phyloP scores from a whole-genome alignment of 345 rosid species.

The Streptanthus diversifolius region DNA sequence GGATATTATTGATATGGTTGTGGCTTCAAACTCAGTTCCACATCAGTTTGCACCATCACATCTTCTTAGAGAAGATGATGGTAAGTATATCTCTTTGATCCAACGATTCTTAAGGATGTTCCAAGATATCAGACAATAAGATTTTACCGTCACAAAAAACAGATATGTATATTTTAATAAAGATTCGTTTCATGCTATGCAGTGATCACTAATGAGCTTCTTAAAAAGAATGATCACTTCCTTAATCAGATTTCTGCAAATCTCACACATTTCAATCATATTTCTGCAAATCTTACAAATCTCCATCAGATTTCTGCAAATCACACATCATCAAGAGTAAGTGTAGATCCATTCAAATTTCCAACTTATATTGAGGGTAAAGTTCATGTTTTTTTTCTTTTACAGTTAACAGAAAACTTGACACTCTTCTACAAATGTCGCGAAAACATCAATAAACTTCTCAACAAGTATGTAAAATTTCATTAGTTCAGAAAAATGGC shows the following conservation, averaged over 20 bases:
- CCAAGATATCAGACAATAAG: not conserved
- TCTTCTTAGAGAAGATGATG: not conserved
- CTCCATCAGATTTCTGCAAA: constrained; percentile 36
- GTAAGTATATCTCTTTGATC: constrained; percentile 1
- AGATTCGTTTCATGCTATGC: constrained; percentile 9
- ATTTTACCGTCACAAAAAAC: not conserved
- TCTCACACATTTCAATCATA: not conserved
- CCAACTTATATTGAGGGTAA: not conserved
- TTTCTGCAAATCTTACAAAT: not conserved
- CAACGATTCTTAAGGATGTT: not conserved
- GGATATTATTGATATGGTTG: constrained; percentile 11
- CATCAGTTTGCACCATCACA: not conserved
- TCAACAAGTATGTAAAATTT: constrained; percentile 38
- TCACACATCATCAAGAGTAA: constrained; percentile 46
- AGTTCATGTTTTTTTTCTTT: not conserved
- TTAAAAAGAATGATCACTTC: constrained; percentile 52
- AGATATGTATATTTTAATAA: not conserved
- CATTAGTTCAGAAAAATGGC: not conserved
- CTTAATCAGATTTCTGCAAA: constrained; percentile 43
- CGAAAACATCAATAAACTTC: constrained; percentile 37
- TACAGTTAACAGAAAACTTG: constrained; percentile 44
- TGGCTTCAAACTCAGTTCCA: constrained; percentile 10
- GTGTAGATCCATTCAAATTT: not conserved
- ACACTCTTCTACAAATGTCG: constrained; percentile 41
- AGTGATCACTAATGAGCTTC: constrained; percentile 45